Evolutionary conservation across 495 filamentous ascomycete species (phyloP).

Genomic region (Penicillium verhagenii): DNA sequence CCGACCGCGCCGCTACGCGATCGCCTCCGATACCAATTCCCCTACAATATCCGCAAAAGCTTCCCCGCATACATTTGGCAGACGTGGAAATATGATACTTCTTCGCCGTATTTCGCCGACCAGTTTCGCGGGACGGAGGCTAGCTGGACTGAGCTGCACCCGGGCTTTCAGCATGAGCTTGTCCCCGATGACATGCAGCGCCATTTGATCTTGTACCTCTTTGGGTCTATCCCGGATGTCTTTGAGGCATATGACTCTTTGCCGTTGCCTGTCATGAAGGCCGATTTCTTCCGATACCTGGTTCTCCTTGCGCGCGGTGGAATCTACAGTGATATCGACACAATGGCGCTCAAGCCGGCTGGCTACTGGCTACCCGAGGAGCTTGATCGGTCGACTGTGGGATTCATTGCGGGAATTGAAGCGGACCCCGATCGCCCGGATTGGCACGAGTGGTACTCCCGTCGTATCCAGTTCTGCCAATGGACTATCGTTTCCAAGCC

Average conservation of each 20-base stretch:
- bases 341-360: constrained; percentile 75
- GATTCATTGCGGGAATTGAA: constrained; percentile 90
- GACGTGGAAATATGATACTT: constrained; percentile 92
- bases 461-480: constrained; percentile 96
- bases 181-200: constrained; percentile 86
- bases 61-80: constrained; percentile 99
- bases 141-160: constrained; percentile 87
- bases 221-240: constrained; percentile 83
- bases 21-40: constrained; percentile 88
- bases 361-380: constrained; percentile 81
- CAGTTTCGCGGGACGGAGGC: constrained; percentile 78
- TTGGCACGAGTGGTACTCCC: constrained; percentile 94
- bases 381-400: constrained; percentile 73
- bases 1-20: constrained; percentile 62
- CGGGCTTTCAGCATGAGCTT: constrained; percentile 92
- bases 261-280: constrained; percentile 86
- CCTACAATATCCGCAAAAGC: constrained; percentile 80
- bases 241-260: constrained; percentile 87
- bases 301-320: constrained; percentile 92
- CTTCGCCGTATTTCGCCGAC: constrained; percentile 72
- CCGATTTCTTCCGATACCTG: constrained; percentile 97
- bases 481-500: constrained; percentile 98
- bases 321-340: constrained; percentile 97
- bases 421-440: constrained; percentile 91
- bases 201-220: constrained; percentile 80